These are phyloP conservation scores for Bremia lactucae DNA, from an alignment of 352 stramenopile genomes.

Conservation along the genomic window DNA sequence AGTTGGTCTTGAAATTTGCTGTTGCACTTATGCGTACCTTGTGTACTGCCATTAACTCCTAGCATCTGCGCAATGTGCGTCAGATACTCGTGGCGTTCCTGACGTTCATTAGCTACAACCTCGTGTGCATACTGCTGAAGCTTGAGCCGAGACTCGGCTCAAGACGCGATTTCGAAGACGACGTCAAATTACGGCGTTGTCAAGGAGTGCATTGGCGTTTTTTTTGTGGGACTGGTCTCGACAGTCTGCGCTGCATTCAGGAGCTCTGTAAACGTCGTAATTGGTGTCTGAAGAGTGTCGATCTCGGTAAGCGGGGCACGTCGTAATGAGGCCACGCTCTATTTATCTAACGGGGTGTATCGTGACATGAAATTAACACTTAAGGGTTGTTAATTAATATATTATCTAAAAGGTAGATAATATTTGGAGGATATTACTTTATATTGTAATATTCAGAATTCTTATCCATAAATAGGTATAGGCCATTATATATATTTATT, in stretches of 20 bases:
- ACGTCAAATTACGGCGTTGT: slow-evolving; percentile 9
- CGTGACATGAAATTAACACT: too few relatives aligned
- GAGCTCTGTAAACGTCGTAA: slow-evolving; percentile 18
- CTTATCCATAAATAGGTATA: too few relatives aligned
- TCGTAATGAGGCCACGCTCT: too few relatives aligned
- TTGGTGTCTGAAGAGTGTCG: slow-evolving; percentile 2
- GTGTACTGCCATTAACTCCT: neutral
- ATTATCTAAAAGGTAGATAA: too few relatives aligned
- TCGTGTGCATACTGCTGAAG: slow-evolving; percentile 20
- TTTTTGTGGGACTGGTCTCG: neutral
- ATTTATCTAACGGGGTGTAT: too few relatives aligned
- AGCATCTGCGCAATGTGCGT: slow-evolving; percentile 16
- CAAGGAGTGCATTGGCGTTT: slow-evolving; percentile 1
- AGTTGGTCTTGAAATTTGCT: slow-evolving; percentile 2
- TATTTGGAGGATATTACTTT: too few relatives aligned
- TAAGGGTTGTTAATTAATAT: too few relatives aligned
- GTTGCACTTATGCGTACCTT: neutral
- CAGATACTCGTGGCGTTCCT: slow-evolving; percentile 26
- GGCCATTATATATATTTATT: too few relatives aligned
- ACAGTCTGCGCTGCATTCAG: slow-evolving; percentile 13
- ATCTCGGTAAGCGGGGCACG: too few relatives aligned
- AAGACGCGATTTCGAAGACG: slow-evolving; percentile 34
- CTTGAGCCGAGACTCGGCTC: slow-evolving; percentile 37
- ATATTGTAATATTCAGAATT: too few relatives aligned
- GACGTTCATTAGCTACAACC: slow-evolving; percentile 17